phyloP scores from a whole-genome alignment of 176 grass and related monocot genomes.

The Oropetium thomaeum region DNA sequence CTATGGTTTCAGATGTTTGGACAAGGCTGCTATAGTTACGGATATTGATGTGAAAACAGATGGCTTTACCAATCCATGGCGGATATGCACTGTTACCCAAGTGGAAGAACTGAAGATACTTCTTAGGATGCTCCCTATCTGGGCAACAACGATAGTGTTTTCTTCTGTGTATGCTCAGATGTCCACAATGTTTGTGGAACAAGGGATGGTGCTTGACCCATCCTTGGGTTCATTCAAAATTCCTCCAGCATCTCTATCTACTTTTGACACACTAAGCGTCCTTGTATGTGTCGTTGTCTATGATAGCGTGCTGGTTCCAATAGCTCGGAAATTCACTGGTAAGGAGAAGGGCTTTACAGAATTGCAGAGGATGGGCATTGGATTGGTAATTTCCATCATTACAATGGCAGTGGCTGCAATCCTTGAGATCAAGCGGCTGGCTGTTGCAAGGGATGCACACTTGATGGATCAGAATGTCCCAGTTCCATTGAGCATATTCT shows the following conservation, averaged over 20 bases:
- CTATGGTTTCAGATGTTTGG: conserved; percentile 56
- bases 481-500: conserved; percentile 80
- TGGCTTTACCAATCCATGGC: conserved; percentile 55
- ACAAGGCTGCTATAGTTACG: conserved; percentile 77
- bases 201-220: conserved; percentile 83
- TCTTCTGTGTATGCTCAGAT: conserved; percentile 83
- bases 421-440: conserved; percentile 65
- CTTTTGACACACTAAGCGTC: conserved; percentile 76
- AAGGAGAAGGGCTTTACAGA: conserved; percentile 73
- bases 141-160: conserved; percentile 83
- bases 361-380: conserved; percentile 89
- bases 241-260: conserved; percentile 82
- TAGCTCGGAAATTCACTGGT: conserved; percentile 77
- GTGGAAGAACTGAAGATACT: conserved; percentile 92
- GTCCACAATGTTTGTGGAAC: conserved; percentile 90
- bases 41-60: conserved; percentile 60
- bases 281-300: conserved; percentile 80
- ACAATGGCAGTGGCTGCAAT: conserved; percentile 67
- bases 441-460: conserved; percentile 43
- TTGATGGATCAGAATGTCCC: conserved; percentile 60
- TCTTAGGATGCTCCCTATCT: conserved; percentile 78
- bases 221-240: conserved; percentile 72
- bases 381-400: conserved; percentile 71
- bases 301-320: conserved; percentile 60
- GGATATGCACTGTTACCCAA: conserved; percentile 75